Conservation (phyloP, 2,329 filamentous ascomycete species). For the Orbilia javanica region DNA sequence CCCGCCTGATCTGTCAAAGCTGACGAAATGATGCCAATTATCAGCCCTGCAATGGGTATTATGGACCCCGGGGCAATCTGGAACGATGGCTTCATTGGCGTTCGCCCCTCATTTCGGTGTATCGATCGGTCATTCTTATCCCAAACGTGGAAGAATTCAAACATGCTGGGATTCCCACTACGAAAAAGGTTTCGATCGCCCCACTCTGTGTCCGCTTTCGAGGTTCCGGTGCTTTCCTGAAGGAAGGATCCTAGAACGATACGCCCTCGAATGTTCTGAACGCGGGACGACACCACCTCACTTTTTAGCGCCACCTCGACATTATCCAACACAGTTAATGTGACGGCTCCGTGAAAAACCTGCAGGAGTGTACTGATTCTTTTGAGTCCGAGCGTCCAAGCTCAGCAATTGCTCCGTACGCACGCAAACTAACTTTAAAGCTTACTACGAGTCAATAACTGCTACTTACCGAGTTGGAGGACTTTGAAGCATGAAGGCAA, state of each 20-base stretch:
- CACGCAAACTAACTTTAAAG: constrained; percentile 21
- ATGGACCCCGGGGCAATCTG: constrained; percentile 31
- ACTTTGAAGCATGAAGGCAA: not conserved
- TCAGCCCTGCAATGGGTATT: constrained; percentile 54
- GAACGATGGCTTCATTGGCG: constrained; percentile 24
- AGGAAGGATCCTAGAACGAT: not conserved
- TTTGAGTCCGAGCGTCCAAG: constrained; percentile 34
- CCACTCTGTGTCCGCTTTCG: constrained; percentile 37
- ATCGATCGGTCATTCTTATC: constrained; percentile 23
- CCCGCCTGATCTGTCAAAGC: constrained; percentile 1
- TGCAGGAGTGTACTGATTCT: constrained; percentile 21
- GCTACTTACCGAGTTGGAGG: constrained; percentile 2
- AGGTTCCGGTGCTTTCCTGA: constrained; percentile 3
- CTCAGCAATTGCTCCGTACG: constrained; percentile 5
- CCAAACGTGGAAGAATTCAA: constrained; percentile 57
- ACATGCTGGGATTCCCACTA: constrained; percentile 16
- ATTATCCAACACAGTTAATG: constrained; percentile 31
- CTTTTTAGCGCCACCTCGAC: constrained; percentile 14
- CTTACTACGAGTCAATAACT: constrained; percentile 37
- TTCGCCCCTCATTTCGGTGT: constrained; percentile 19
- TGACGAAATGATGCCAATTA: constrained; percentile 27
- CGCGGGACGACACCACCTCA: constrained; percentile 30
- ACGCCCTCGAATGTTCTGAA: constrained; percentile 27
- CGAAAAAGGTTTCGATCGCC: constrained; percentile 24
- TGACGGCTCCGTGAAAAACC: constrained; percentile 14